phyloP scores from a whole-genome alignment of 352 stramenopile genomes.

The Phytophthora europaea region DNA sequence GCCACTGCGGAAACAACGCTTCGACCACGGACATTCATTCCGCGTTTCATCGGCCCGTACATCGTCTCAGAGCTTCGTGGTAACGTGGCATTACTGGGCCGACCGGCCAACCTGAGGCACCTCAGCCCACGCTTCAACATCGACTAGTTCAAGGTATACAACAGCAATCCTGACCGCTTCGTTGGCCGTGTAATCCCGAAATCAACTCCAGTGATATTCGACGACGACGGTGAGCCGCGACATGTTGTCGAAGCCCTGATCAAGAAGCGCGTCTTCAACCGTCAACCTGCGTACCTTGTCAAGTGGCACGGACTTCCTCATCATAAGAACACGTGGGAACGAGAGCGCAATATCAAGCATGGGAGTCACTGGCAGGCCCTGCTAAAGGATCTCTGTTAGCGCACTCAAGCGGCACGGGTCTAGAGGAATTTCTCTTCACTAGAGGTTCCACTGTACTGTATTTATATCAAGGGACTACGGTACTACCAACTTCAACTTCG shows the following conservation, averaged over 20 bases:
- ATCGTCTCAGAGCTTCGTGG: not conserved
- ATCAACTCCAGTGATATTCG: not conserved
- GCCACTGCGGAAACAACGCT: slow-evolving; percentile 11
- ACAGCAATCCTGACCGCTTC: not conserved
- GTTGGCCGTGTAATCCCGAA: not conserved
- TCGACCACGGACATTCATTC: slow-evolving; percentile 14
- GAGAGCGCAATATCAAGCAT: not conserved
- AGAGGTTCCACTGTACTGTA: no score
- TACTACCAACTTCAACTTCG: no score
- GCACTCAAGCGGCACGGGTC: no score
- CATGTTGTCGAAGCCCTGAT: slow-evolving; percentile 11
- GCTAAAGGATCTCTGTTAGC: not conserved
- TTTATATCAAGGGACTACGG: no score
- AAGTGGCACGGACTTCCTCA: slow-evolving; percentile 1
- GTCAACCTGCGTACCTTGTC: not conserved
- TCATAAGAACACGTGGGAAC: not conserved
- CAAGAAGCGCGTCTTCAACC: slow-evolving; percentile 1
- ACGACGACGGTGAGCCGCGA: slow-evolving; percentile 8
- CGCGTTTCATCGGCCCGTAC: slow-evolving; percentile 2
- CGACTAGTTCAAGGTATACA: slow-evolving; percentile 7
- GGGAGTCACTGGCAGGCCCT: not conserved
- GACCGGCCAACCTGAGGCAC: not conserved
- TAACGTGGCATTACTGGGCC: not conserved
- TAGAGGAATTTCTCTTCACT: no score
- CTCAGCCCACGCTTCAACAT: not conserved